Evolutionary conservation across 345 rosid genomes (phyloP).

Genomic region (Orychophragmus violaceus): DNA sequence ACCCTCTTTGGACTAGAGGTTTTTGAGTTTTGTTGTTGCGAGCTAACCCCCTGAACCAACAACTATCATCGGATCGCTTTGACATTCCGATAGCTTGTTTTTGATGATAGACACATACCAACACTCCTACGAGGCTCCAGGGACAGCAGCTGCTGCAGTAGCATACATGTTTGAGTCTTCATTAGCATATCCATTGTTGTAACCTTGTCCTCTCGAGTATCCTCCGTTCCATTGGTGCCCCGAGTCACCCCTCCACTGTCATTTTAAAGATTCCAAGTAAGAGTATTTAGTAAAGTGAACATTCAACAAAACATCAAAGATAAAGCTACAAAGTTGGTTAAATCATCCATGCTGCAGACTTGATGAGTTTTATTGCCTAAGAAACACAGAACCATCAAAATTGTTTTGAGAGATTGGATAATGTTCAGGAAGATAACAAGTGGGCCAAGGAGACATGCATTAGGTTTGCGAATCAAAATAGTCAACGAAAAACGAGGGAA

Average conservation of each 20-base stretch:
- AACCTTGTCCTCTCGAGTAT: constrained; percentile 63
- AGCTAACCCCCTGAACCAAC: constrained; percentile 26
- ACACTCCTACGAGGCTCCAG: constrained; percentile 51
- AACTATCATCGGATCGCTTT: constrained; percentile 18
- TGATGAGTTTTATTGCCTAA: too few species aligned
- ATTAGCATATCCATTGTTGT: constrained; percentile 46
- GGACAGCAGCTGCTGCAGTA: constrained; percentile 58
- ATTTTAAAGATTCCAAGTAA: not conserved
- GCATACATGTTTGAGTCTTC: constrained; percentile 44
- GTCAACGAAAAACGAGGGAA: constrained; percentile 6
- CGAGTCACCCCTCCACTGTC: constrained; percentile 73
- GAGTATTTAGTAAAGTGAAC: not conserved
- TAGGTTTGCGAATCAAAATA: constrained; percentile 9
- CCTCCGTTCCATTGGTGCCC: constrained; percentile 69
- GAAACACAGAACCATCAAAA: not conserved
- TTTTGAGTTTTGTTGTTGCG: constrained; percentile 18
- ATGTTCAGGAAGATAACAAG: not conserved
- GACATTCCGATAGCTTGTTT: constrained; percentile 9
- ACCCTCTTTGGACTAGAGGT: constrained; percentile 12
- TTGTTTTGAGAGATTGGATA: not conserved
- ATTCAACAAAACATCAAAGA: not conserved
- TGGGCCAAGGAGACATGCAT: constrained; percentile 7
- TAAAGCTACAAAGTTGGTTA: not conserved
- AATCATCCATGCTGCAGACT: not conserved
- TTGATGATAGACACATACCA: constrained; percentile 18